Conservation (phyloP, 108 stramenopile species). For the Parietichytrium sp. region DNA sequence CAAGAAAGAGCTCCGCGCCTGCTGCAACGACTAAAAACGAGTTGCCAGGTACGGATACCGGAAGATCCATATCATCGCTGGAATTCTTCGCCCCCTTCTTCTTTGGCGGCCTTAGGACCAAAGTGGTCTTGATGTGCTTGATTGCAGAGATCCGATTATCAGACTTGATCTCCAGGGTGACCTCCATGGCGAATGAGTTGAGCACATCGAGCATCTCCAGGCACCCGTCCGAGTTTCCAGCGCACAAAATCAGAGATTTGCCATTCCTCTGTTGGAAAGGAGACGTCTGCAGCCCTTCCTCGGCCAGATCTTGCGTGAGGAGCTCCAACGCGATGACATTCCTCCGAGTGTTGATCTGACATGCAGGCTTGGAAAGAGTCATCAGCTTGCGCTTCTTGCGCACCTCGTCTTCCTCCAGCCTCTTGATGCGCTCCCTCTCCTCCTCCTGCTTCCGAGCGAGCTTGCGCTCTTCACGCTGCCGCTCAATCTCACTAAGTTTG, state of each 20-base stretch:
- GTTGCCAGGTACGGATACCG: neutral
- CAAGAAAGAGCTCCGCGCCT: neutral
- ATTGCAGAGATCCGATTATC: neutral
- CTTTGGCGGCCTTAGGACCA: too few species aligned
- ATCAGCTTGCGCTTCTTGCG: neutral
- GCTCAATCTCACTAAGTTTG: constrained; percentile 7
- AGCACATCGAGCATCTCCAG: neutral
- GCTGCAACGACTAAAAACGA: neutral
- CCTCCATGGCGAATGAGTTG: neutral
- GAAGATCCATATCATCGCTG: too few species aligned
- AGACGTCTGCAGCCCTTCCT: too few species aligned
- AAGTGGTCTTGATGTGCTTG: too few species aligned
- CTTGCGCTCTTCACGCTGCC: neutral
- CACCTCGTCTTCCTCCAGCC: constrained; percentile 18
- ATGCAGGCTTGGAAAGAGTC: neutral
- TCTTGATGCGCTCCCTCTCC: constrained; percentile 36
- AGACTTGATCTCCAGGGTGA: neutral
- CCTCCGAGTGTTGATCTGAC: neutral
- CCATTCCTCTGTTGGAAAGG: neutral
- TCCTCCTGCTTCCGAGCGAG: constrained; percentile 17
- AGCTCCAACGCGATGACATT: neutral
- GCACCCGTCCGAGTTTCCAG: neutral
- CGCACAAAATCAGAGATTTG: neutral
- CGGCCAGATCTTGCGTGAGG: neutral
- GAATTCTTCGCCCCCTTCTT: too few species aligned